Percentiles rank a stretch among this genome's conserved stretches.
phyloP scores from a whole-genome alignment of 176 grass and related monocot genomes.

The Aegilops umbellulata region DNA sequence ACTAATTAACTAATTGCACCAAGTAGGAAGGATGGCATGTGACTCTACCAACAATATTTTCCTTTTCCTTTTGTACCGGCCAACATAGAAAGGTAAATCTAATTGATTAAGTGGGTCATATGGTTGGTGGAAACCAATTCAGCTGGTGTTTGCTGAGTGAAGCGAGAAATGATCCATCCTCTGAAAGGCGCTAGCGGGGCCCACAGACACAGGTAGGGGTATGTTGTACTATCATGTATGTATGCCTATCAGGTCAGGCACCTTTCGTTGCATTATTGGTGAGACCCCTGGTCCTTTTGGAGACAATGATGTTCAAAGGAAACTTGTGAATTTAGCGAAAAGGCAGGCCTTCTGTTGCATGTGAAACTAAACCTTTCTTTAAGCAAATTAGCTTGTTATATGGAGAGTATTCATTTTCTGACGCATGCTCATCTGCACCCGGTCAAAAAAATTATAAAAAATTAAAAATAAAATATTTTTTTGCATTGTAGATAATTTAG shows the following conservation, averaged over 20 bases:
- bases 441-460: too few species aligned
- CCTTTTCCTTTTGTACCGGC: neutral
- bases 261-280: conserved; percentile 15
- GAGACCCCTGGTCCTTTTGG: conserved; percentile 17
- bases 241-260: neutral
- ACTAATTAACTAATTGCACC: neutral
- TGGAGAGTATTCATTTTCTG: too few species aligned
- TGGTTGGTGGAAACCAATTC: neutral
- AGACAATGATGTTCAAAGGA: neutral
- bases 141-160: neutral
- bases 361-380: neutral
- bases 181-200: neutral
- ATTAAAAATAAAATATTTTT: too few species aligned
- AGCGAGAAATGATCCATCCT: neutral
- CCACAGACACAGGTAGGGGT: neutral
- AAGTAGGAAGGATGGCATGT: neutral
- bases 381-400: neutral
- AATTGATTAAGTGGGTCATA: neutral
- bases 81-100: neutral
- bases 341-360: neutral
- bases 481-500: too few species aligned
- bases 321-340: conserved; percentile 1
- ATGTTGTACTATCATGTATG: neutral
- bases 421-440: too few species aligned
- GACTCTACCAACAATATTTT: neutral